These are phyloP conservation scores for Blastocladiella emersonii DNA, from an alignment of 371 early-diverging fungal genomes.

Conservation along the genomic window DNA sequence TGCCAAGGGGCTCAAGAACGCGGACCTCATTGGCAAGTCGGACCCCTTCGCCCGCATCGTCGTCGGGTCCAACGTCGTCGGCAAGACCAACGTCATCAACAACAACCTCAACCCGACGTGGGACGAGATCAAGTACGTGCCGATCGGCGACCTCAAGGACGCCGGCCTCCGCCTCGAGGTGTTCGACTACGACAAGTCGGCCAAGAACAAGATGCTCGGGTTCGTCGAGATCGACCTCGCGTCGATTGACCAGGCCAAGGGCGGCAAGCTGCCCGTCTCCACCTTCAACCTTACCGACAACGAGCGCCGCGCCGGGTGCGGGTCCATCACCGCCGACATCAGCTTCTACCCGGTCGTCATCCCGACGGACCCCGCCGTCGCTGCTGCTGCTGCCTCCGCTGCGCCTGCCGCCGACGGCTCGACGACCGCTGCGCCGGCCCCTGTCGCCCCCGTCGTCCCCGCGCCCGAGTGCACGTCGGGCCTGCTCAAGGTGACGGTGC, in stretches of 20 bases:
- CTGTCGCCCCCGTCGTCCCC: no score
- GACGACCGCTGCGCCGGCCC: background rate
- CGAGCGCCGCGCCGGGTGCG: background rate
- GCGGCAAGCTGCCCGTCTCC: background rate
- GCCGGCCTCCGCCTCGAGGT: background rate
- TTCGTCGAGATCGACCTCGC: background rate
- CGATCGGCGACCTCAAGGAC: background rate
- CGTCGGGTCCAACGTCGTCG: background rate
- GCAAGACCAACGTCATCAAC: background rate
- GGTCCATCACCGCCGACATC: background rate
- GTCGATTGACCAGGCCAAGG: background rate
- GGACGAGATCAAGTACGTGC: background rate
- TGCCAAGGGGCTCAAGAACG: slow-evolving; percentile 59
- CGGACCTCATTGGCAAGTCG: slow-evolving; percentile 53
- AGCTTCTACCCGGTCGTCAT: background rate
- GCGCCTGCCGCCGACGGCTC: no score
- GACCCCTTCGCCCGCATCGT: background rate
- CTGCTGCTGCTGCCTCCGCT: background rate
- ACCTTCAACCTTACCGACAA: background rate
- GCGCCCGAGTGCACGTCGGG: background rate
- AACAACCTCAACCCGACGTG: slow-evolving; percentile 4
- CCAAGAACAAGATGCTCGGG: background rate
- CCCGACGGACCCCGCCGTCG: background rate
- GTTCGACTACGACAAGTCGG: background rate
- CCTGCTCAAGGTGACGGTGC: slow-evolving; percentile 1